Conservation (phyloP, 257 asterid genomes). For the Gentiana dahurica region DNA sequence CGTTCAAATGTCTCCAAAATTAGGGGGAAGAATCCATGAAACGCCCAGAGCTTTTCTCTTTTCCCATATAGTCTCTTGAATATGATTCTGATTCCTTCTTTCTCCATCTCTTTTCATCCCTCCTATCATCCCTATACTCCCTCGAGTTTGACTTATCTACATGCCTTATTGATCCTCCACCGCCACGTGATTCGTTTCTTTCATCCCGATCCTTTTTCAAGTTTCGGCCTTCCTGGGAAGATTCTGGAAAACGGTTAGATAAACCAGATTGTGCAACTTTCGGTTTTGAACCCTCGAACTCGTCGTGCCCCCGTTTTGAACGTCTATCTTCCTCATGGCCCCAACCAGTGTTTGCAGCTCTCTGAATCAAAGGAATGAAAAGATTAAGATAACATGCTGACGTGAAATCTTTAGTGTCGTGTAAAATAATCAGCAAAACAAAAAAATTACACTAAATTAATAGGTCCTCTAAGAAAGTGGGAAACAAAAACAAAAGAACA, state of each 20-base stretch:
- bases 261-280: slow-evolving; percentile 23
- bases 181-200: slow-evolving; percentile 17
- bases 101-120: slow-evolving; percentile 34
- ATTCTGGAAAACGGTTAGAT: slow-evolving; percentile 18
- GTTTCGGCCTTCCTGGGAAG: slow-evolving; percentile 21
- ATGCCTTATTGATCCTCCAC: slow-evolving; percentile 30
- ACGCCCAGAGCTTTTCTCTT: slow-evolving; percentile 15
- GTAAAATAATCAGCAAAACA: neutral
- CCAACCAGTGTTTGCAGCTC: slow-evolving; percentile 99
- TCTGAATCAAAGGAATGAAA: slow-evolving; percentile 26
- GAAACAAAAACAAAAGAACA: too few species aligned
- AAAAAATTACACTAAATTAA: neutral
- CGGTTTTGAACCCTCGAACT: slow-evolving; percentile 31
- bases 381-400: neutral
- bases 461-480: neutral
- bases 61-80: slow-evolving; percentile 29
- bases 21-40: slow-evolving; percentile 7
- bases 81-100: slow-evolving; percentile 29
- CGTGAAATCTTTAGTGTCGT: neutral
- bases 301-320: slow-evolving; percentile 45
- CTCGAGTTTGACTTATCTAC: slow-evolving; percentile 17
- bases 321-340: slow-evolving; percentile 72
- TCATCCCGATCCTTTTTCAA: slow-evolving; percentile 18
- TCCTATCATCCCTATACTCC: slow-evolving; percentile 28
- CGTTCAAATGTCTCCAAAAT: neutral